Conservation (phyloP, 495 filamentous ascomycete genomes). For the Penicillium samsonianum region DNA sequence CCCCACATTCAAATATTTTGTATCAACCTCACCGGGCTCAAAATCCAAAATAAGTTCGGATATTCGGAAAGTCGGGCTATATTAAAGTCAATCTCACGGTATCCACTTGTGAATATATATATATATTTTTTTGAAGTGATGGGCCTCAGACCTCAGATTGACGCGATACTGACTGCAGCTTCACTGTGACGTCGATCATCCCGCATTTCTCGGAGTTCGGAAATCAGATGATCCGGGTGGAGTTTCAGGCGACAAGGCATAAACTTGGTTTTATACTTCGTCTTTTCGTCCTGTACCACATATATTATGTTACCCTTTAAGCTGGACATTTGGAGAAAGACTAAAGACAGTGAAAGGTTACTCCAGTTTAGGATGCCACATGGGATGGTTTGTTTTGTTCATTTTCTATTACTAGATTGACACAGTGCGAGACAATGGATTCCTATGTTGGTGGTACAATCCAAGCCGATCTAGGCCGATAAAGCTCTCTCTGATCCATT, state of each 20-base stretch:
- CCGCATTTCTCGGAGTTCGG: constrained; percentile 27
- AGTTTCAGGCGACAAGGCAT: constrained; percentile 25
- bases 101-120: background rate
- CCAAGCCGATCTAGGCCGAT: background rate
- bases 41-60: background rate
- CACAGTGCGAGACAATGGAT: background rate
- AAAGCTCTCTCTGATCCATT: background rate
- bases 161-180: constrained; percentile 8
- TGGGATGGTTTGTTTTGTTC: background rate
- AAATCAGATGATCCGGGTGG: constrained; percentile 16
- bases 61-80: background rate
- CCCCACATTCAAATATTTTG: constrained; percentile 13
- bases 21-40: too few relatives aligned
- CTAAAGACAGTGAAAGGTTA: background rate
- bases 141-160: constrained; percentile 6
- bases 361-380: background rate
- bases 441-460: background rate
- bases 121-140: background rate
- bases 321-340: background rate
- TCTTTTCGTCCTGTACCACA: background rate
- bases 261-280: background rate
- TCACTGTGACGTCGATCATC: constrained; percentile 37
- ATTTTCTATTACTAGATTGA: background rate
- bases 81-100: background rate
- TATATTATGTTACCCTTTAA: background rate